phyloP scores from a whole-genome alignment of 2,329 filamentous ascomycete species.

The Thelonectria rubi region DNA sequence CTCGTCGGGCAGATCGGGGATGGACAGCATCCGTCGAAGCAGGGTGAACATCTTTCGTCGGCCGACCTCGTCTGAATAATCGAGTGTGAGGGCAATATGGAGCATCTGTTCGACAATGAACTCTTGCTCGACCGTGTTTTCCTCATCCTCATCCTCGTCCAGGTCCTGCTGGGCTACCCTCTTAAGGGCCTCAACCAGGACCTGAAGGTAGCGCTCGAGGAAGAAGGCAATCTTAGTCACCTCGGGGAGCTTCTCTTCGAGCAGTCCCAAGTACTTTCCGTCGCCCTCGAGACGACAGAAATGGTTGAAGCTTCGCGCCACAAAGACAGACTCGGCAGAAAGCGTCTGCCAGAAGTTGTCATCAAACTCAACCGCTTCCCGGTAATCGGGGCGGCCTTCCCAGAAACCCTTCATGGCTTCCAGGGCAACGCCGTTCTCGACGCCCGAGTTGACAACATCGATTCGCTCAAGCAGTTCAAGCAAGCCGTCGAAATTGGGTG shows the following conservation, averaged over 20 bases:
- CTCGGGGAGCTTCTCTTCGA: constrained; percentile 95
- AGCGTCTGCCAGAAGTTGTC: constrained; percentile 83
- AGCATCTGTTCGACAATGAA: constrained; percentile 96
- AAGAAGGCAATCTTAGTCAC: constrained; percentile 91
- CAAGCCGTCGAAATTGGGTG: constrained; percentile 81
- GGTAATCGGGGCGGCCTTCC: constrained; percentile 87
- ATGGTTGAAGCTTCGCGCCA: constrained; percentile 92
- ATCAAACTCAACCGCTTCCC: constrained; percentile 75
- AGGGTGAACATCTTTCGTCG: constrained; percentile 95
- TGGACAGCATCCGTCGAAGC: constrained; percentile 83
- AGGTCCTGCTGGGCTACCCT: constrained; percentile 64
- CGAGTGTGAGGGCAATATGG: constrained; percentile 88
- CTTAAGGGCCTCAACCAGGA: constrained; percentile 71
- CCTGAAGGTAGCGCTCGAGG: constrained; percentile 80
- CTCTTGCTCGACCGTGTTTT: constrained; percentile 88
- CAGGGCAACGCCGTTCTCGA: constrained; percentile 88
- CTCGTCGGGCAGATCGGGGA: constrained; percentile 89
- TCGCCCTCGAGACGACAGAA: constrained; percentile 82
- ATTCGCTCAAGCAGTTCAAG: constrained; percentile 93
- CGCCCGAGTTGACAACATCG: constrained; percentile 88
- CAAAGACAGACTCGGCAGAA: constrained; percentile 86
- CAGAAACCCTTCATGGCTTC: constrained; percentile 97
- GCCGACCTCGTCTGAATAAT: constrained; percentile 98
- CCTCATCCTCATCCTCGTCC: constrained; percentile 73
- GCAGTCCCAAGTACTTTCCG: constrained; percentile 75